Evolutionary conservation across 176 grass and related monocot genomes (phyloP).

Genomic region (Avena atlantica): DNA sequence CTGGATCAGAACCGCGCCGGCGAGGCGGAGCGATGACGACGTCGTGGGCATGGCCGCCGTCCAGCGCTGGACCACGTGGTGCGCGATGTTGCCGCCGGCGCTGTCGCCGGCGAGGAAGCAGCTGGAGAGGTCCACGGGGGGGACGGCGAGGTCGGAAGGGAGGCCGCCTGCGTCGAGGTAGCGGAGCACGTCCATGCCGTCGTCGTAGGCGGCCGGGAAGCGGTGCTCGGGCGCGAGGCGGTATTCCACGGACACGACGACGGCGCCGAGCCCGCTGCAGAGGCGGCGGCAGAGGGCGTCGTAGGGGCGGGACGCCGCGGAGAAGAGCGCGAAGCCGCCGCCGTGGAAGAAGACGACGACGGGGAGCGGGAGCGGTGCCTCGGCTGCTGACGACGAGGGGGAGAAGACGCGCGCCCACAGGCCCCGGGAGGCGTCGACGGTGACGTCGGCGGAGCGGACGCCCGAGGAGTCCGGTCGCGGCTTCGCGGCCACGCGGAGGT

Average conservation of each 20-base stretch:
- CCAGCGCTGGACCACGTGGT: conserved; percentile 16
- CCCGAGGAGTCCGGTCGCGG: conserved; percentile 25
- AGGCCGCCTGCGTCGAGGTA: conserved; percentile 42
- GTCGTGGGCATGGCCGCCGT: neutral
- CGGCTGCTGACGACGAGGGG: neutral
- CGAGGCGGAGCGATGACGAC: conserved; percentile 23
- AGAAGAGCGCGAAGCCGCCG: conserved; percentile 49
- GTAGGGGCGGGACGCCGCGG: conserved; percentile 35
- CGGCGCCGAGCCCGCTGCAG: conserved; percentile 30
- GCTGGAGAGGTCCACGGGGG: conserved; percentile 34
- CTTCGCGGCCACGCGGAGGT: conserved; percentile 24
- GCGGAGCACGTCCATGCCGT: conserved; percentile 55
- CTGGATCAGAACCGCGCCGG: conserved; percentile 51
- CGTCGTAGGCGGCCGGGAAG: conserved; percentile 76
- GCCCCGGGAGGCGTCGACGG: conserved; percentile 43
- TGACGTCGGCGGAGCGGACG: conserved; percentile 43
- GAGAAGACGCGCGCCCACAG: conserved; percentile 48
- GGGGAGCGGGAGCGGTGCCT: conserved; percentile 1
- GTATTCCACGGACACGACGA: conserved; percentile 64
- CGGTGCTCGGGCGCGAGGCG: conserved; percentile 68
- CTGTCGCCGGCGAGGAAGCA: conserved; percentile 62
- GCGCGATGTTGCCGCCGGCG: conserved; percentile 19
- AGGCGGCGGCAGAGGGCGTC: conserved; percentile 48
- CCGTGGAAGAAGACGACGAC: conserved; percentile 59
- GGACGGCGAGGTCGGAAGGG: neutral